Base-by-base conservation (phyloP, 164 flowering plant genomes). In the Amborella trichopoda region DNA sequence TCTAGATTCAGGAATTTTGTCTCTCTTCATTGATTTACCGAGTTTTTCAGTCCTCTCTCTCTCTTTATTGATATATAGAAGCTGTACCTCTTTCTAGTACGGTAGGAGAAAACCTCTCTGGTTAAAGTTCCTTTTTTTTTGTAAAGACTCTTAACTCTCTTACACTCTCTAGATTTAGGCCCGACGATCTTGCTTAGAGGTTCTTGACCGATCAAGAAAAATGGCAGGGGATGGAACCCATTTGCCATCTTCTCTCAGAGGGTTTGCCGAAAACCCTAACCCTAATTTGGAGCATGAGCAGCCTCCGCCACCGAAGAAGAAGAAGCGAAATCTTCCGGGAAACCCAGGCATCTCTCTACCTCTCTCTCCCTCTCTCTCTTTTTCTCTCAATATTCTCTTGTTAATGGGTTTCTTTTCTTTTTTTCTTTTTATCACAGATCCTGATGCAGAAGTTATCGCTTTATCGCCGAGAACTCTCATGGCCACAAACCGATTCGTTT, bases 261-360 rank as follows among this genome's bases (percentile, higher is more conserved):
- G 11, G 16, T 38, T 10, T 38, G 41, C 41, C 20, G 20, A 18
- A 3, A 11, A 38, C 21, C 11, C 20, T 16, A 22, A 18, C 20
- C 21, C 41, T 38, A 16, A 38, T 16, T 8, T 22, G n/a, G 20
- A 22, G 8, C 16, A 38, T 38, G 5, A 18, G 41, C 41, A 38
- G 1, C 13, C 8, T 19, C 21, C 16, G 11, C 21, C 21, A 18
- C 3, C 41, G 3, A 9, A 16, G 8, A 38, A 38, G 41, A 38
- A 22, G 41, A 38, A 38, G 41, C 16, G 41, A 38, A 38, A 38
- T 16, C 41, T 38, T 38, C 41, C 41, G 8, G 41, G 41, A 18
- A 38, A 18, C 20, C 41, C 41, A 38, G 41, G 41, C 18, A 38
- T 16, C 8, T n/a, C 4, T 38, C 41, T 16, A 16, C 6, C 41